Base-by-base conservation (phyloP, 345 rosid species). In the Eucalyptus polyanthemos region DNA sequence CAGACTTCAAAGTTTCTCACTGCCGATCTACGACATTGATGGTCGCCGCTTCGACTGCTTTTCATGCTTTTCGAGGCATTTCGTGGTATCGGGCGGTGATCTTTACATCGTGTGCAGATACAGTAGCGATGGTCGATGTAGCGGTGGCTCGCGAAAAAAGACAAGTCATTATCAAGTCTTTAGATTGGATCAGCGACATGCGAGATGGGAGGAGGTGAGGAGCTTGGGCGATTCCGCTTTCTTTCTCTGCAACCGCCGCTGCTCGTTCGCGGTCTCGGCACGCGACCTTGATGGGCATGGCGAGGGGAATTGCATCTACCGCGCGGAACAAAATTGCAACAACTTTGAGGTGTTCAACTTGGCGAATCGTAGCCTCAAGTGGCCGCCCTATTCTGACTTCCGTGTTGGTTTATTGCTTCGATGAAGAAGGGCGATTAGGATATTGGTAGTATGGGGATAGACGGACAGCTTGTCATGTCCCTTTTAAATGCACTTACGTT, bases 121-220 rank as follows among this genome's bases (percentile, higher is more conserved):
- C 2, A 53, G 2, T 3, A 53, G 25, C 58, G 11, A 1, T 8
- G 58, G 58, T 53, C 5, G 0, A 19, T 53, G 58, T 53, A 19
- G 58, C 25, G 0, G 58, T 53, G 58, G 58, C 25, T 53, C 58
- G 25, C 25, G 0, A 0, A 0, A 53, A 53, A 19, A 53, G 58
- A 53, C 25, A 2, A 19, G 58, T 53, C 58, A 53, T 53, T 53
- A 53, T 53, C 11, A 53, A 53, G 80, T 16, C 42, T 16, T 31
- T 16, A 16, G 80, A 69, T 31, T 69, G 80, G 80, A 69, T 69
- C 24, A 9, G 21, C 42, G 37, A 16, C 21, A 0, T 16, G 42
- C 7, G 22, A 31, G 13, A 69, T 16, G 80, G 80, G 42, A 69
- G 13, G 80, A 69, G 80, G 80, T 69, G 42, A 8, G 80, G 40